Base-by-base conservation (phyloP, 2,329 filamentous ascomycete genomes). In the Diplocarpon mali region DNA sequence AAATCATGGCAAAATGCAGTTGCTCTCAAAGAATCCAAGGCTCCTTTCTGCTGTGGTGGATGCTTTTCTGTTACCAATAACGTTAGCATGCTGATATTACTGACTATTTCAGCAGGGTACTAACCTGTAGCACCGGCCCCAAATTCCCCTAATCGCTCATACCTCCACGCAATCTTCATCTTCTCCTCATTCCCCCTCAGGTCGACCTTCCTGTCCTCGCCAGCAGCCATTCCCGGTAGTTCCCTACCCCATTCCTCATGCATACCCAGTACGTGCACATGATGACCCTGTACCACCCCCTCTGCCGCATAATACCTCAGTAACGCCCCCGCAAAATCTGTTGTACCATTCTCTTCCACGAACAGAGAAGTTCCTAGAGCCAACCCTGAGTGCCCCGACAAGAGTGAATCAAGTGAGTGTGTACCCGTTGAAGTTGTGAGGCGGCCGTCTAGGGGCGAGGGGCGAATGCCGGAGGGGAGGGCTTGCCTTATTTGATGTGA, bases 131-230 rank as follows among this genome's bases (percentile, higher is more conserved):
- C 64, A 42, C 71, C 66, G 47, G 70, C 72, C 35, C 78, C 78
- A 55, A 80, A 80, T 53, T 83, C 82, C 13, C 84, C 83, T 42
- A 96, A 65, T 29, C 79, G 76, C 64, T 96, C 89, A 66, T 98
- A 98, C 63, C 92, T 76, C 92, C 92, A 98, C 3, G 92, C 92
- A 68, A 98, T 98, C 68, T 95, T 96, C 92, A 98, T 96, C 64
- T 82, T 89, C 51, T 90, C 84, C 12, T 72, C 71, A 2, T 65
- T 58, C 2, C 61, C 53, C 13, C 60, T 44, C 32, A 53, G 62
- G 66, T 63, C 62, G 57, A 58, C 59, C 35, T 59, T 62, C 9
- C 60, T 57, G 45, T 65, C 51, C 61, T 38, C 62, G 9, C 57
- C 66, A 1, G 70, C 65, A 38, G 73, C 72, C 29, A 93, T 63